Evolutionary conservation across 106 monocot species (phyloP).

Genomic region (Phalaenopsis aphrodite): DNA sequence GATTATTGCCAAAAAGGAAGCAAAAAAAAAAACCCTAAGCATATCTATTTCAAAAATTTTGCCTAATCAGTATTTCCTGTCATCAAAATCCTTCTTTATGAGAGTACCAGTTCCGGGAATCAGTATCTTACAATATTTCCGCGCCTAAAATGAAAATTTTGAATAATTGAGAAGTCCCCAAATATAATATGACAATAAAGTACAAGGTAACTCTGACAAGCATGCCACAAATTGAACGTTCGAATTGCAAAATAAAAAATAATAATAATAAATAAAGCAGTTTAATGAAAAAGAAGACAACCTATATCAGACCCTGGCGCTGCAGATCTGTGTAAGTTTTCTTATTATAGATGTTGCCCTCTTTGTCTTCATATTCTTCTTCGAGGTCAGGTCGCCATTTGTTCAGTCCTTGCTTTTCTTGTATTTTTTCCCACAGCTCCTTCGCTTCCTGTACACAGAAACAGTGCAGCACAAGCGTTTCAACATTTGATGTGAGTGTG

Average conservation of each 20-base stretch:
- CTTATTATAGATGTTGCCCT: conserved; percentile 97
- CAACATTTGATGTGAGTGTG: too few species aligned
- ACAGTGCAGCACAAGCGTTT: background rate
- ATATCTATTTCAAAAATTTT: too few species aligned
- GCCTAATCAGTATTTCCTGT: too few species aligned
- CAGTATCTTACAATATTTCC: background rate
- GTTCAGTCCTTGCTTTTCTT: conserved; percentile 72
- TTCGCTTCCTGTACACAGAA: conserved; percentile 63
- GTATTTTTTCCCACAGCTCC: conserved; percentile 93
- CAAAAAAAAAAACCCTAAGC: too few species aligned
- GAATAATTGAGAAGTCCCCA: background rate
- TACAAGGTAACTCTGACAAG: background rate
- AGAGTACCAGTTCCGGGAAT: too few species aligned
- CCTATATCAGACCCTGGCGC: conserved; percentile 85
- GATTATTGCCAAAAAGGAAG: too few species aligned
- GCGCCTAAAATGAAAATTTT: background rate
- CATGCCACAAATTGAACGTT: too few species aligned
- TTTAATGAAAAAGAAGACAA: background rate
- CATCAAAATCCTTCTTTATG: too few species aligned
- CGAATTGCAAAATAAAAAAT: background rate
- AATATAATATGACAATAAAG: background rate
- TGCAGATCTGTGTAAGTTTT: conserved; percentile 92
- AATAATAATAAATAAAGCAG: background rate
- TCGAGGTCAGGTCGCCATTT: conserved; percentile 98
- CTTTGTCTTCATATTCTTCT: conserved; percentile 96